Evolutionary conservation across 192 early-diverging fungal species (phyloP).

Genomic region (Linnemannia schmuckeri): DNA sequence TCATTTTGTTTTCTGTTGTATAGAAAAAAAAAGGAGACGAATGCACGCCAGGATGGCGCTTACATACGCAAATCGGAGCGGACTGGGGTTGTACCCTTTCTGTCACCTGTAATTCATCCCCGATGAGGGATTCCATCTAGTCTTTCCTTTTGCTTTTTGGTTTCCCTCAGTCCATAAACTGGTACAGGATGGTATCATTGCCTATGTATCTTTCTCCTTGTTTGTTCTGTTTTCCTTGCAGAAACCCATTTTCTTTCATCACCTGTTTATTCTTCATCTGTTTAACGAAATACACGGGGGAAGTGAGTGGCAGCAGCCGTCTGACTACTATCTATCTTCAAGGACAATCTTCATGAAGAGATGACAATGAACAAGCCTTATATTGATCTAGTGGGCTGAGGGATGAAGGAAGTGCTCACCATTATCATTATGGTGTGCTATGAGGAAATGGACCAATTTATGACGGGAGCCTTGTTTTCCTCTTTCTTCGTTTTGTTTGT

Average conservation of each 20-base stretch:
- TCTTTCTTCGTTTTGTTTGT: not conserved
- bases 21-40: not conserved
- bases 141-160: not conserved
- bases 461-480: not conserved
- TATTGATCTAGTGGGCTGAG: not conserved
- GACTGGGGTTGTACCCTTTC: not conserved
- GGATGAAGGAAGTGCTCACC: not conserved
- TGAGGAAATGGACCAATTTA: not conserved
- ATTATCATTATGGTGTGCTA: not conserved
- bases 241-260: too few species aligned
- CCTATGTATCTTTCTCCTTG: not conserved
- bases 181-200: not conserved
- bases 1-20: not conserved
- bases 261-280: not conserved
- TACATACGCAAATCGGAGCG: not conserved
- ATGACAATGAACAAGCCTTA: not conserved
- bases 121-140: not conserved
- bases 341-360: too few species aligned
- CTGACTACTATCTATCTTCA: too few species aligned
- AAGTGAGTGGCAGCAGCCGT: not conserved
- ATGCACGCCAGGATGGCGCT: not conserved
- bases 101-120: not conserved
- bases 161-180: not conserved
- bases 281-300: not conserved
- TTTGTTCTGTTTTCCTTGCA: not conserved